Conservation (phyloP, 129 eudicot species). For the Erigeron canadensis region DNA sequence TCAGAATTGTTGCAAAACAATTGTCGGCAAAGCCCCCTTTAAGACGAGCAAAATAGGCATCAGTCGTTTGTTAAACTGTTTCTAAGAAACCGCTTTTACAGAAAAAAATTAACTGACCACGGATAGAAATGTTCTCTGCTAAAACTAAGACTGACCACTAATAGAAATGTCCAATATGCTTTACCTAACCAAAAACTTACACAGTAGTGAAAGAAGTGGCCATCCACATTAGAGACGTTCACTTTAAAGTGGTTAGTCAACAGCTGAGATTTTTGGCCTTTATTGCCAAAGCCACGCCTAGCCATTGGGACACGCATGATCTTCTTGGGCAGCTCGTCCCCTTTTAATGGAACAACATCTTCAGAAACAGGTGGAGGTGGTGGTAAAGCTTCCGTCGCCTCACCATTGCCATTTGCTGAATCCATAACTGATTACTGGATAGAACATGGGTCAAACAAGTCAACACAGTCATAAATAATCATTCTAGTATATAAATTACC, state of each 20-base stretch:
- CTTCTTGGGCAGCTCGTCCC: slow-evolving; percentile 42
- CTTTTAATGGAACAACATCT: slow-evolving; percentile 54
- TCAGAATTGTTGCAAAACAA: background rate
- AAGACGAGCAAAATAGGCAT: background rate
- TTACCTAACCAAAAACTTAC: slow-evolving; percentile 38
- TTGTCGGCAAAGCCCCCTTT: background rate
- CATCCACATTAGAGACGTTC: slow-evolving; percentile 65
- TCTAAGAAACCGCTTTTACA: background rate
- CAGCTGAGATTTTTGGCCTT: slow-evolving; percentile 61
- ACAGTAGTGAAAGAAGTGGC: slow-evolving; percentile 85
- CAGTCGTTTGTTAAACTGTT: background rate
- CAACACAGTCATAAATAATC: background rate
- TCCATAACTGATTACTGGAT: slow-evolving; percentile 46
- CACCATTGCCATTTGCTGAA: slow-evolving; percentile 49
- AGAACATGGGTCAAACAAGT: slow-evolving; percentile 10
- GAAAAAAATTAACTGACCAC: background rate
- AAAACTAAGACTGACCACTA: background rate
- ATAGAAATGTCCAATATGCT: background rate
- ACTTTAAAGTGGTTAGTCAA: slow-evolving; percentile 89
- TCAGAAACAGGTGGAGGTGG: slow-evolving; percentile 82
- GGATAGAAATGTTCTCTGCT: background rate
- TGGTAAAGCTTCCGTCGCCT: slow-evolving; percentile 55
- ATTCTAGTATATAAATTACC: background rate
- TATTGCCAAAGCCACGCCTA: slow-evolving; percentile 68
- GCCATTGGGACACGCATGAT: slow-evolving; percentile 63